Conservation (phyloP, 2,329 filamentous ascomycete species). For the Diaporthe vaccinii region DNA sequence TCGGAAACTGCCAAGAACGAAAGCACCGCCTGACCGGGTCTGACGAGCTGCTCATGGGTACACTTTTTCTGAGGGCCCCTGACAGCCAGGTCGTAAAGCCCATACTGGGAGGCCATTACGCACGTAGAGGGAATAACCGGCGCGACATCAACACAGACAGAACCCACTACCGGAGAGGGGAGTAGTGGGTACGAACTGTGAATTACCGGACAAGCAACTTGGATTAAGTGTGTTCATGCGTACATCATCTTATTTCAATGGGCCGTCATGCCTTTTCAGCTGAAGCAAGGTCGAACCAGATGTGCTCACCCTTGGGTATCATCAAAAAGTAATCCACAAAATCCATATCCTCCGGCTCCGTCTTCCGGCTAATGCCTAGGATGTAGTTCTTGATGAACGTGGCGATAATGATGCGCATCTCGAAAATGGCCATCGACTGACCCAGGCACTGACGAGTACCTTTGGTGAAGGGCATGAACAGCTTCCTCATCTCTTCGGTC, state of each 20-base stretch:
- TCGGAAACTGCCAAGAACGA: too few species aligned
- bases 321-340: constrained; percentile 1
- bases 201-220: too few species aligned
- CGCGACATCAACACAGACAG: too few species aligned
- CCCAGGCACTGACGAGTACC: constrained; percentile 13
- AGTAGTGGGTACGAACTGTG: too few species aligned
- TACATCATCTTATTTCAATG: neutral
- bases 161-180: too few species aligned
- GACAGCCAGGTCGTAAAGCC: too few species aligned
- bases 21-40: too few species aligned
- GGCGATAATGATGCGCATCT: constrained; percentile 8
- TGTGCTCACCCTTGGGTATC: neutral
- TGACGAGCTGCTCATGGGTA: too few species aligned
- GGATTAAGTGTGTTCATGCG: neutral
- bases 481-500: constrained; percentile 9
- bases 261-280: neutral
- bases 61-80: too few species aligned
- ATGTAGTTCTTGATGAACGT: constrained; percentile 5
- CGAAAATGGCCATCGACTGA: constrained; percentile 9
- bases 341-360: neutral
- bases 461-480: constrained; percentile 16
- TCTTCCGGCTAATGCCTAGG: neutral
- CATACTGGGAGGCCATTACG: too few species aligned
- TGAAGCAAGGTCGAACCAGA: constrained; percentile 4
- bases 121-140: too few species aligned